Evolutionary conservation across 371 early-diverging fungal species (phyloP).

Genomic region (Cokeromyces recurvatus): DNA sequence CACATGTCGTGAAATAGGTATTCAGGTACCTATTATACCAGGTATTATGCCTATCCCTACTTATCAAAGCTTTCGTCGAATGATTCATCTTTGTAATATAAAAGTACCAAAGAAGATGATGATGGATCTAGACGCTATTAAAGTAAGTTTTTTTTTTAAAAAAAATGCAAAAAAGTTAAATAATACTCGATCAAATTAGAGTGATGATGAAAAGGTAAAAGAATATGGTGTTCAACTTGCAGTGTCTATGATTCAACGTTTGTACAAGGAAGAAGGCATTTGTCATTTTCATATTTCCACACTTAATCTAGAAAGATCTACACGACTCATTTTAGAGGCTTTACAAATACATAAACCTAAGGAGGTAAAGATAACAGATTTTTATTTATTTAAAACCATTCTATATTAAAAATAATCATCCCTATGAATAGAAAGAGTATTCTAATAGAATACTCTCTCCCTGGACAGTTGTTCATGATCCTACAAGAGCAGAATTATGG

Average conservation of each 20-base stretch:
- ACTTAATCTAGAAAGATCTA: conserved; percentile 83
- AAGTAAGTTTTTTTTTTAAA: conserved; percentile 31
- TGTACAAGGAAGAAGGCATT: conserved; percentile 52
- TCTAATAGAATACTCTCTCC: background rate
- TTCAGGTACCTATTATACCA: conserved; percentile 85
- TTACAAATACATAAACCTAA: conserved; percentile 25
- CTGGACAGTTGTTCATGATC: conserved; percentile 24
- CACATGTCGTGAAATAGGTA: conserved; percentile 65
- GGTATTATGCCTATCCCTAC: conserved; percentile 94
- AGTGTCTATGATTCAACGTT: conserved; percentile 60
- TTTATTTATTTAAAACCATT: background rate
- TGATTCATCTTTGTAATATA: conserved; percentile 79
- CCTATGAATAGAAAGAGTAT: too few species aligned
- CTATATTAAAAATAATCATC: too few species aligned
- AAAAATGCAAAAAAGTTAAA: background rate
- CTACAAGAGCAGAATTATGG: conserved; percentile 64
- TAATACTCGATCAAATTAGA: background rate
- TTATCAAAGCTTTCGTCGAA: conserved; percentile 85
- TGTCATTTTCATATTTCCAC: conserved; percentile 78
- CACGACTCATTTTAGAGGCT: conserved; percentile 77
- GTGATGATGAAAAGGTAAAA: conserved; percentile 93
- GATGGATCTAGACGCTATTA: conserved; percentile 72
- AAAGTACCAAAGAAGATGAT: conserved; percentile 69
- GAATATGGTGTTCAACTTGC: conserved; percentile 83
- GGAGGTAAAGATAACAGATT: background rate